These are phyloP conservation scores for Coprinopsis marcescibilis DNA, from an alignment of 768 basidiomycete species.

Conservation along the genomic window DNA sequence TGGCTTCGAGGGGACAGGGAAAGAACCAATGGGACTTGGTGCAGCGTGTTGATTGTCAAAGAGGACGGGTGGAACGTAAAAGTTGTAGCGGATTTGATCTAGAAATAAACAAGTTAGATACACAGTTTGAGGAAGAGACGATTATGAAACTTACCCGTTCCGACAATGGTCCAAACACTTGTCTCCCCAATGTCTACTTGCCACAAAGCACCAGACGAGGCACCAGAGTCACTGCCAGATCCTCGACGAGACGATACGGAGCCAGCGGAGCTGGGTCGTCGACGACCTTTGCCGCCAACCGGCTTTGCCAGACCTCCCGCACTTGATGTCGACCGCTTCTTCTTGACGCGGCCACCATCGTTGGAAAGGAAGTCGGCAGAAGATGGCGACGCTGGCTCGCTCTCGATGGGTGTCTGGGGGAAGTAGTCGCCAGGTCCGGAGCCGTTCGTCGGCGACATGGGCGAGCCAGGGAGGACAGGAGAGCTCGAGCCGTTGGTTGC, in stretches of 20 bases:
- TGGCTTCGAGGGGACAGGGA: conserved; percentile 75
- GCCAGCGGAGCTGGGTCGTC: conserved; percentile 74
- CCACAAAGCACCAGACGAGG: conserved; percentile 78
- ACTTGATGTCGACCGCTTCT: conserved; percentile 75
- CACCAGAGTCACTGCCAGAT: conserved; percentile 58
- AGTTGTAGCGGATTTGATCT: conserved; percentile 92
- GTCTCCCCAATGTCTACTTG: conserved; percentile 91
- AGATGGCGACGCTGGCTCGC: conserved; percentile 66
- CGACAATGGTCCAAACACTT: conserved; percentile 92
- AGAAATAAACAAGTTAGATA: conserved; percentile 15
- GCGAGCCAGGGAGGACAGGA: conserved; percentile 63
- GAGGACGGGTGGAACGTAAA: conserved; percentile 82
- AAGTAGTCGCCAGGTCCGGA: conserved; percentile 62
- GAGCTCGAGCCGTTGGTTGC: conserved; percentile 42
- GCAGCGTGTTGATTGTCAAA: conserved; percentile 76
- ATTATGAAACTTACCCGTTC: conserved; percentile 57
- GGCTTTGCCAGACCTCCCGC: conserved; percentile 53
- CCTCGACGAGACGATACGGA: conserved; percentile 67
- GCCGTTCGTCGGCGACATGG: conserved; percentile 57
- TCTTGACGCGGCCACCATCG: conserved; percentile 82
- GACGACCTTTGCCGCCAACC: conserved; percentile 46
- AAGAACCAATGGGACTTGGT: conserved; percentile 50
- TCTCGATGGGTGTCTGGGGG: conserved; percentile 43
- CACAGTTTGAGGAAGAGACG: conserved; percentile 10
- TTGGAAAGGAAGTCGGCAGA: conserved; percentile 68